These are phyloP conservation scores for Fusarium sp. DNA, from an alignment of 2,329 filamentous ascomycete genomes.

Conservation along the genomic window DNA sequence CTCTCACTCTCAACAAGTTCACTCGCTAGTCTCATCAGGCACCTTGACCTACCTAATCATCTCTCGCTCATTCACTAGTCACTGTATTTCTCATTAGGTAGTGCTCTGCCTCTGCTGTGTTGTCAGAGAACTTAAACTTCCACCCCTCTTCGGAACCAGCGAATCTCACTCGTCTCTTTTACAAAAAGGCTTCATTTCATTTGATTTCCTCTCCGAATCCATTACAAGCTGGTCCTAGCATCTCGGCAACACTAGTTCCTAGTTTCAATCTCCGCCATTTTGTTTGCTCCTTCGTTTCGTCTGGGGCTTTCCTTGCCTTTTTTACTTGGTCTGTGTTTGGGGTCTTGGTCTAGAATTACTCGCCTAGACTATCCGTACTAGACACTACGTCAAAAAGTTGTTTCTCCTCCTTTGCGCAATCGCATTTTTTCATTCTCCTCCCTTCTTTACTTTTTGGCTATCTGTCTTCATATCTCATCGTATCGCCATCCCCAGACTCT, in stretches of 20 bases:
- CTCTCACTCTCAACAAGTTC: conserved; percentile 1
- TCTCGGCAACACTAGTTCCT: conserved; percentile 42
- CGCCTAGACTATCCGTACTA: conserved; percentile 3
- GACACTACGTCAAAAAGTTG: conserved; percentile 28
- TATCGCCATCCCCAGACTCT: conserved; percentile 11
- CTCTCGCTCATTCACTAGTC: conserved; percentile 27
- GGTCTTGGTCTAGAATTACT: conserved; percentile 20
- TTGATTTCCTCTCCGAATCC: neutral
- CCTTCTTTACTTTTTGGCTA: conserved; percentile 2
- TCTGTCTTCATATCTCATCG: neutral
- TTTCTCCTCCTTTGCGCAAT: conserved; percentile 23
- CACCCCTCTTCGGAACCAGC: conserved; percentile 3
- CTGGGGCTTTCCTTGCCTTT: conserved; percentile 22
- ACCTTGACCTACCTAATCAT: conserved; percentile 5
- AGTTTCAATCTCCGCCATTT: conserved; percentile 36
- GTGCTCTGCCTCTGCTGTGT: neutral
- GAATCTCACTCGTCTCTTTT: conserved; percentile 12
- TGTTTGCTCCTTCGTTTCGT: conserved; percentile 30
- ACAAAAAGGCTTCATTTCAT: neutral
- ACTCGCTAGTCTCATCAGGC: conserved; percentile 14
- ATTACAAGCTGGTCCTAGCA: conserved; percentile 30
- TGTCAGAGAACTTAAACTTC: conserved; percentile 11
- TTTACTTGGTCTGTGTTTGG: conserved; percentile 10
- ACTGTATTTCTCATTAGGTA: neutral
- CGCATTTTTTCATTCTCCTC: conserved; percentile 7